These are phyloP conservation scores for Amanita brunnescens DNA, from an alignment of 768 basidiomycete genomes.

Conservation along the genomic window DNA sequence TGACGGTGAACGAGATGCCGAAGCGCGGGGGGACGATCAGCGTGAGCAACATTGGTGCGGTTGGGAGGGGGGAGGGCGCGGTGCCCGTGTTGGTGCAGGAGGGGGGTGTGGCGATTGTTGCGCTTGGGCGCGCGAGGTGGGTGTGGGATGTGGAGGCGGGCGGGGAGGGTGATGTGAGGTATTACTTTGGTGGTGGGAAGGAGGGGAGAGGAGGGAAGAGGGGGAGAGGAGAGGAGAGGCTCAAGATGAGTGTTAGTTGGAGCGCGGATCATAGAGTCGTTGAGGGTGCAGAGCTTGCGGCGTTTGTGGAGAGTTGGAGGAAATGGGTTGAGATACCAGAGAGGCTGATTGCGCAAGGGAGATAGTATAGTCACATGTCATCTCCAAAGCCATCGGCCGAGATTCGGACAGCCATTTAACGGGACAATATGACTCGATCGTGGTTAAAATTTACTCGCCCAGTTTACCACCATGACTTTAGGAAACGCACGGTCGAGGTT, in stretches of 20 bases:
- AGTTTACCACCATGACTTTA: neutral
- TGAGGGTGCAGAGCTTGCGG: constrained; percentile 84
- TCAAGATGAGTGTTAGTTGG: constrained; percentile 68
- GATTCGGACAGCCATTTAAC: too few species aligned
- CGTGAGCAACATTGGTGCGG: constrained; percentile 74
- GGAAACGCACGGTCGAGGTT: neutral
- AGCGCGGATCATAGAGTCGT: constrained; percentile 82
- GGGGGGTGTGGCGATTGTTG: constrained; percentile 80
- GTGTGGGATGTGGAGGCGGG: constrained; percentile 56
- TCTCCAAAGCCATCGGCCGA: too few species aligned
- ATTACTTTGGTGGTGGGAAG: constrained; percentile 12
- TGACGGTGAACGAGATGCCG: constrained; percentile 64
- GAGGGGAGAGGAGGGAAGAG: constrained; percentile 10
- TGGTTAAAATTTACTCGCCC: neutral
- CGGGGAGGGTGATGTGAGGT: constrained; percentile 26
- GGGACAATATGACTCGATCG: neutral
- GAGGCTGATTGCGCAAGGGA: constrained; percentile 49
- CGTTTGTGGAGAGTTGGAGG: constrained; percentile 83
- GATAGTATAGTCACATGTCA: too few species aligned
- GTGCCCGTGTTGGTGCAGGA: constrained; percentile 73
- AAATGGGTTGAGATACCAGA: constrained; percentile 69
- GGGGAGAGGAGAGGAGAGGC: constrained; percentile 36
- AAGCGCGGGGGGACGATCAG: constrained; percentile 70
- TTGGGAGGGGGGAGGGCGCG: constrained; percentile 66
- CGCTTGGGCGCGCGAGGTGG: constrained; percentile 73